phyloP scores from a whole-genome alignment of 371 early-diverging fungal genomes.

The Nosema bombycis region DNA sequence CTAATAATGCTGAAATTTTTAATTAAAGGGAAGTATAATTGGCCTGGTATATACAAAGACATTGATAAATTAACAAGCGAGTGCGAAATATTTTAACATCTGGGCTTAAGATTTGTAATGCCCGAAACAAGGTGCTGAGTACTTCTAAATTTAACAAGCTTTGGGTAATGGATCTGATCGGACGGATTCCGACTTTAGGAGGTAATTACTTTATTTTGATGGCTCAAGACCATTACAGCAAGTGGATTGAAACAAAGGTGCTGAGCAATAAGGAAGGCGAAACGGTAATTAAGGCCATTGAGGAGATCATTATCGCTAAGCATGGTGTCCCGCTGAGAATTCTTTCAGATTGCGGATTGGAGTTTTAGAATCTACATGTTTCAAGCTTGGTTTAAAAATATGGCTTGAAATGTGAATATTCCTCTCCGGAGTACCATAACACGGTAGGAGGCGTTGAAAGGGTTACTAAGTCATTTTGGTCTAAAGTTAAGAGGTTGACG shows the following conservation, averaged over 20 bases:
- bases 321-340: conserved; percentile 20
- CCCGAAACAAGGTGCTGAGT: background rate
- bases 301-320: conserved; percentile 1
- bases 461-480: conserved; percentile 4
- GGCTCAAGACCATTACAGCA: conserved; percentile 9
- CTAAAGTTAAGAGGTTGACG: conserved; percentile 20
- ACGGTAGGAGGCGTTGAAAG: conserved; percentile 25
- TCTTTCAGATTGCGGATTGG: conserved; percentile 24
- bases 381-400: background rate
- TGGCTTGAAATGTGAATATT: background rate
- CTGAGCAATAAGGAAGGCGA: background rate
- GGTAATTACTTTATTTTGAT: conserved; percentile 7
- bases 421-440: conserved; percentile 7
- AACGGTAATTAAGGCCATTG: background rate
- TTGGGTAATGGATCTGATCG: conserved; percentile 33
- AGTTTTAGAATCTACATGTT: conserved; percentile 6
- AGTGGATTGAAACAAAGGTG: conserved; percentile 17
- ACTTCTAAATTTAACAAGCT: background rate
- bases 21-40: background rate
- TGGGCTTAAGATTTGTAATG: background rate
- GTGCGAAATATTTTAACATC: conserved; percentile 9
- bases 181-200: background rate
- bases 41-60: conserved; percentile 13
- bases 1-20: conserved; percentile 16
- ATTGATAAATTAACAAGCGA: background rate